A percentile compares a stretch with the other conserved stretches of the same genome.
Evolutionary conservation across 371 early-diverging fungal species (phyloP).

Genomic region (Agmasoma carcini): DNA sequence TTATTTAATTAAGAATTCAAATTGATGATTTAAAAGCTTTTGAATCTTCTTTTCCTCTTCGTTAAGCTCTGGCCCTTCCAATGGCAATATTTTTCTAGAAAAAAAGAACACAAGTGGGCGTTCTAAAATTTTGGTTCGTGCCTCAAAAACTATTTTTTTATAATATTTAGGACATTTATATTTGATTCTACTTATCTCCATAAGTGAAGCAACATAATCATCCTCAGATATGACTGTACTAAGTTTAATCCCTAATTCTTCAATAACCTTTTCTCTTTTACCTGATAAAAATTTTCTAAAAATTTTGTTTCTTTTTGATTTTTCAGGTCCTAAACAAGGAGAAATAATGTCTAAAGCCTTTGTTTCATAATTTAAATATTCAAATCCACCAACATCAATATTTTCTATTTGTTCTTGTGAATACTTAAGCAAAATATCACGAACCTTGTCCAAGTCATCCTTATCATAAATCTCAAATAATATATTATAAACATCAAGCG

Average conservation of each 20-base stretch:
- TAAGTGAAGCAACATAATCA: constrained; percentile 1
- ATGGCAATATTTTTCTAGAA: neutral
- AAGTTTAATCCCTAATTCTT: constrained; percentile 9
- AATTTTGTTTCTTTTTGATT: constrained; percentile 1
- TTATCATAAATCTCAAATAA: neutral
- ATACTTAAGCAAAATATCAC: constrained; percentile 7
- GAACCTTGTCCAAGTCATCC: neutral
- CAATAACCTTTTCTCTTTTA: constrained; percentile 9
- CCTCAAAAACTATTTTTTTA: constrained; percentile 13
- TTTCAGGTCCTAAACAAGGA: constrained; percentile 7
- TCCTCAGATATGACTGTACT: constrained; percentile 9
- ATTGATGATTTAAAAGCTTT: neutral
- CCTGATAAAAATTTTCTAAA: neutral
- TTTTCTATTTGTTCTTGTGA: neutral
- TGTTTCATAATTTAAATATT: neutral
- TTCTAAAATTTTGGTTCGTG: constrained; percentile 6
- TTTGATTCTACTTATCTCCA: constrained; percentile 22
- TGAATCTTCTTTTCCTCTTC: neutral
- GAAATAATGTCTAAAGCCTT: neutral
- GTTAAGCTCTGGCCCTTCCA: neutral
- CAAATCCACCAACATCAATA: neutral
- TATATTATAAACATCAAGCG: neutral
- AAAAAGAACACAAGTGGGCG: constrained; percentile 1
- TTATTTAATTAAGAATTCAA: constrained; percentile 12
- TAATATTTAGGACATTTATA: constrained; percentile 19